Base-by-base conservation (phyloP, 1,284 basidiomycete species). In the Pseudozyma pruni region DNA sequence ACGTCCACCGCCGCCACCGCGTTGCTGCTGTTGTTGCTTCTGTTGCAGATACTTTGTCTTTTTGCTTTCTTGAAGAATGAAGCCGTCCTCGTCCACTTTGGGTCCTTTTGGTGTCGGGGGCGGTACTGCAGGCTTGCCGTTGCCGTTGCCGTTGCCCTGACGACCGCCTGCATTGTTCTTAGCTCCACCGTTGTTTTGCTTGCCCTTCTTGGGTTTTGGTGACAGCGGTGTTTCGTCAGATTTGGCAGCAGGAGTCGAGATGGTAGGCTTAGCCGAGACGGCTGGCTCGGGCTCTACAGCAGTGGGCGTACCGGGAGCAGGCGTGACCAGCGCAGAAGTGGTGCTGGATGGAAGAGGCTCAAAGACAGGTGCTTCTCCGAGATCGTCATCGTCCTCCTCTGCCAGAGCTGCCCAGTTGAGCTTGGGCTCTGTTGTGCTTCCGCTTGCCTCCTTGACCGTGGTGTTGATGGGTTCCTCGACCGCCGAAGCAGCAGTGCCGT, bases 71-170 rank as follows among this genome's bases (percentile, higher is more conserved):
- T 70, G 67, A 17, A 71, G 39, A 25, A 71, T 70, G 34, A 74
- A 74, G 19, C 72, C 72, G 40, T 74, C 72, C 35, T 74, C 55
- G 37, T 74, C 72, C 22, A 74, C 62, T 25, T 50, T 50, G n/a
- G 48, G 48, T 27, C 48, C 48, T 32, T 50, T 62, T 33, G 51
- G 48, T 42, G 48, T n/a, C 9, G 40, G 23, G 16, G 48, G 27
- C 8, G 40, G 23, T 19, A 32, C 38, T 8, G 38, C 35, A 27
- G 47, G 41, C 25, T 55, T 61, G 8, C 27, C 61, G 20, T 44
- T 45, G 8, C 32, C 22, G 10, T 33, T 43, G 17, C 41, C 46
- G 22, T 46, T 47, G 7, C 37, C 49, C 25, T 34, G 45, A 33
- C 40, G 45, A 22, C 44, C 34, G 19, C 53, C 27, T 37, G 45